Percentiles rank a stretch among this genome's conserved stretches.
phyloP scores from a whole-genome alignment of 2,329 filamentous ascomycete species.

The Plenodomus tracheiphilus region DNA sequence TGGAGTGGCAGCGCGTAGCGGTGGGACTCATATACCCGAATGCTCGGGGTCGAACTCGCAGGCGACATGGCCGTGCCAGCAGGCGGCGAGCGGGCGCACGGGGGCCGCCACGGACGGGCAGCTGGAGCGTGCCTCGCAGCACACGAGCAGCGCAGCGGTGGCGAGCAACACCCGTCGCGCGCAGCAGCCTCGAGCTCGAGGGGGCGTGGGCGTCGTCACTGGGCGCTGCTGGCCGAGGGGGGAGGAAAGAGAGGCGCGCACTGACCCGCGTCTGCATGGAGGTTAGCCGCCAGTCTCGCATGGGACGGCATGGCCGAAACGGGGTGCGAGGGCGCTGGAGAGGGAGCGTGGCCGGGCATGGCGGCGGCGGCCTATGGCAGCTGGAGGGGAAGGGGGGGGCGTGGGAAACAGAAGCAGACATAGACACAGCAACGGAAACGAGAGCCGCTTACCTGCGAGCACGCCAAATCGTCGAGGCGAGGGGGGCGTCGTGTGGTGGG shows the following conservation, averaged over 20 bases:
- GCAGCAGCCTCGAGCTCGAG: conserved; percentile 13
- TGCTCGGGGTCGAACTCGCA: conserved; percentile 44
- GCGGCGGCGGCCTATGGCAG: too few relatives aligned
- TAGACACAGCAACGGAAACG: too few relatives aligned
- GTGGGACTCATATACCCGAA: conserved; percentile 49
- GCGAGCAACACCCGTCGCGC: conserved; percentile 17
- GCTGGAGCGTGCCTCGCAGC: conserved; percentile 38
- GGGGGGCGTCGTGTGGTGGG: background rate
- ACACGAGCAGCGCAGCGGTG: conserved; percentile 30
- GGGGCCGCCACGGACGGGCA: conserved; percentile 37
- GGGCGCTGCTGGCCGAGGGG: conserved; percentile 20
- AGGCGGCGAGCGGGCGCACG: conserved; percentile 4
- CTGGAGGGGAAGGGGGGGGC: too few relatives aligned
- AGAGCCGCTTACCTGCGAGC: too few relatives aligned
- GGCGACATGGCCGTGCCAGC: conserved; percentile 39
- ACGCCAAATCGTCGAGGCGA: background rate
- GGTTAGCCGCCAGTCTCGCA: conserved; percentile 12
- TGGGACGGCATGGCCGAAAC: conserved; percentile 28
- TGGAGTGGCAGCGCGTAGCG: conserved; percentile 37
- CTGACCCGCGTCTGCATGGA: conserved; percentile 9
- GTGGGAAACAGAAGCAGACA: too few relatives aligned
- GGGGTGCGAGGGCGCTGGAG: conserved; percentile 18
- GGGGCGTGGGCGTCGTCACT: too few relatives aligned
- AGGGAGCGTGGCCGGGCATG: background rate
- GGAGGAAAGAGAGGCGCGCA: conserved; percentile 10